Evolutionary conservation across 441 rosid genomes (phyloP), one percentile per base, ranked within the genome.

Genomic region (Pelargonium citronellum): DNA sequence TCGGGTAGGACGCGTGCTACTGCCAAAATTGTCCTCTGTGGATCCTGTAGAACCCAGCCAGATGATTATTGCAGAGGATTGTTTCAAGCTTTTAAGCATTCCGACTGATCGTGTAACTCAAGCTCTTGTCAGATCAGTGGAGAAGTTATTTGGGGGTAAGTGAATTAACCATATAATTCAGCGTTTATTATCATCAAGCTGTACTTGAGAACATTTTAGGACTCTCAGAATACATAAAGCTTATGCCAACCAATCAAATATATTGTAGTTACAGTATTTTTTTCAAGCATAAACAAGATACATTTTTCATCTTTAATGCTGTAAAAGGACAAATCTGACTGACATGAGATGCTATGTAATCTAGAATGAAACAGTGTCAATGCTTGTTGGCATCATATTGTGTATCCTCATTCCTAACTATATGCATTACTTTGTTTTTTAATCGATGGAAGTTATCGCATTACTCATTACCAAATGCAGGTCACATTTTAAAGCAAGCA

Each of bases 1-100:
- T 72, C 79, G 68, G 20, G 95, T 94, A 66, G 97, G 98, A 10
- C 77, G 62, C 1, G 79, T 83, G 60, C 87, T 94, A 9, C 85
- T 94, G 67, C 78, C 79, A 30, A 30, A 30, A 75, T 79, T 81
- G 64, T 81, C 92, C 78, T 72, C 57, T 17, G 27, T 69, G 10
- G 69, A 72, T 75, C 69, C 47, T 13, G 69, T 22, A 24, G 78
- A 39, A 76, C 93, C 90, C 51, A 78, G 74, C 65, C 87, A 78
- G 66, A 71, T 89, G 67, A 78, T 93, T 51, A 78, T 91, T 70
- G 84, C 97, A 4, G 83, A 87, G 34, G 99, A 91, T 79, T 89
- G 97, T 81, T 87, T 94, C 71, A 71, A 77, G 82, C 85, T 91
- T 39, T 86, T 84, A 53, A 86, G 86, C 79, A 79, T 85, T 80